A percentile compares a stretch with the other conserved stretches of the same genome.
Conservation (phyloP, 1,139 yeast species). For the Saccharomyces hybrid region DNA sequence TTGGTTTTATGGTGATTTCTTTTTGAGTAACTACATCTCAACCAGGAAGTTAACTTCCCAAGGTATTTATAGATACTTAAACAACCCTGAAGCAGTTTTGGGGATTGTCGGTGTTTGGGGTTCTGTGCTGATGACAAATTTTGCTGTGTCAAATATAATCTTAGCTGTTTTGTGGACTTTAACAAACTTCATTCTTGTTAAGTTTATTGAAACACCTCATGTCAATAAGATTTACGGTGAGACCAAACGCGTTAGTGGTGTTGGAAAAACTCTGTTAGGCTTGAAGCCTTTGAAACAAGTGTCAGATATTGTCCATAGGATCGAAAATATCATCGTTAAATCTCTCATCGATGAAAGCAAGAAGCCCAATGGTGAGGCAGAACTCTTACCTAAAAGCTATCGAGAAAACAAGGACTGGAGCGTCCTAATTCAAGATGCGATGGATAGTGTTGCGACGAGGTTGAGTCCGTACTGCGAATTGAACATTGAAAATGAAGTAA, state of each 20-base stretch:
- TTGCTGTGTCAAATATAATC: constrained; percentile 47
- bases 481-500: constrained; percentile 1
- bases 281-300: constrained; percentile 31
- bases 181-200: constrained; percentile 59
- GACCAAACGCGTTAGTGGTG: constrained; percentile 44
- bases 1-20: constrained; percentile 87
- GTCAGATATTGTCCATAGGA: constrained; percentile 31
- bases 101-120: constrained; percentile 88
- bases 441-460: constrained; percentile 1
- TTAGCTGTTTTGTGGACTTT: constrained; percentile 63
- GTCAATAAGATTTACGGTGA: constrained; percentile 75
- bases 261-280: constrained; percentile 49
- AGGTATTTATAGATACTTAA: constrained; percentile 77
- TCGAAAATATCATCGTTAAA: constrained; percentile 21
- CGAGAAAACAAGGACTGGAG: constrained; percentile 4
- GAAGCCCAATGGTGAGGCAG: neutral
- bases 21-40: constrained; percentile 47
- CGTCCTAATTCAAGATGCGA: constrained; percentile 1
- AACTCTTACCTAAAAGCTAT: constrained; percentile 2
- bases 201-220: constrained; percentile 71
- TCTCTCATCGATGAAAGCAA: constrained; percentile 12
- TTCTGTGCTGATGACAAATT: constrained; percentile 49
- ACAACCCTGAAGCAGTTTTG: constrained; percentile 76
- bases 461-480: constrained; percentile 4
- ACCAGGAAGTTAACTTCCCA: constrained; percentile 53